Conservation (phyloP, 2,329 filamentous ascomycete species). For the Fusarium sp. region DNA sequence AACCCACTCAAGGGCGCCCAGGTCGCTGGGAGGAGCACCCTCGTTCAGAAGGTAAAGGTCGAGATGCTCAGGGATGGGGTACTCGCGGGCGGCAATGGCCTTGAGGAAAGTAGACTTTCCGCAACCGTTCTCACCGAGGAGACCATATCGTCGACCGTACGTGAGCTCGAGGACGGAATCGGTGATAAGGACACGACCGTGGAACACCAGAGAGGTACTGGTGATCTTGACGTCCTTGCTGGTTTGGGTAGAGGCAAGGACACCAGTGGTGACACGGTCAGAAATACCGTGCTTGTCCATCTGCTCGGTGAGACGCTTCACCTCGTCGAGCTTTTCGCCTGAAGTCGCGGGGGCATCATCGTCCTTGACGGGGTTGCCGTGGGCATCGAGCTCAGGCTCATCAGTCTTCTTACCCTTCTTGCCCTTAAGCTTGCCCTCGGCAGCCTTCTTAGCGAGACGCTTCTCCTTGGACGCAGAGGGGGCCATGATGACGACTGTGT, state of each 20-base stretch:
- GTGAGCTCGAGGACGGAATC: conserved; percentile 95
- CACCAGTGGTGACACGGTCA: conserved; percentile 98
- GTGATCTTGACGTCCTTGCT: conserved; percentile 98
- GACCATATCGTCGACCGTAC: conserved; percentile 92
- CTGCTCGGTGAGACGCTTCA: conserved; percentile 91
- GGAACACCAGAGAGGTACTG: conserved; percentile 94
- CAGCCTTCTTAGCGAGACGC: conserved; percentile 79
- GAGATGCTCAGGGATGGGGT: conserved; percentile 93
- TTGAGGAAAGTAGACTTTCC: conserved; percentile 99
- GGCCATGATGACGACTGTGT: conserved; percentile 61
- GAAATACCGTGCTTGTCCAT: conserved; percentile 97
- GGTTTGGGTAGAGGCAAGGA: conserved; percentile 85
- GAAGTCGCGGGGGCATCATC: conserved; percentile 78
- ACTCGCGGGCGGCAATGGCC: conserved; percentile 93
- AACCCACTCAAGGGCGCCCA: conserved; percentile 97
- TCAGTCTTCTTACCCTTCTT: conserved; percentile 82
- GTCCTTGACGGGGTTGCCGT: conserved; percentile 69
- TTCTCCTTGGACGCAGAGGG: conserved; percentile 80
- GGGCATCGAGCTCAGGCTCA: conserved; percentile 75
- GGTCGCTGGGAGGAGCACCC: conserved; percentile 89
- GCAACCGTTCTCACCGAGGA: conserved; percentile 98
- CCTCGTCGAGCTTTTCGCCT: conserved; percentile 81
- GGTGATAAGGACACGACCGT: conserved; percentile 95
- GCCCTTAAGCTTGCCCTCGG: conserved; percentile 77
- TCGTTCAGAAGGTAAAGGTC: conserved; percentile 99